Conservation (phyloP, 2,329 filamentous ascomycete genomes). For the Colletotrichum acutatum region DNA sequence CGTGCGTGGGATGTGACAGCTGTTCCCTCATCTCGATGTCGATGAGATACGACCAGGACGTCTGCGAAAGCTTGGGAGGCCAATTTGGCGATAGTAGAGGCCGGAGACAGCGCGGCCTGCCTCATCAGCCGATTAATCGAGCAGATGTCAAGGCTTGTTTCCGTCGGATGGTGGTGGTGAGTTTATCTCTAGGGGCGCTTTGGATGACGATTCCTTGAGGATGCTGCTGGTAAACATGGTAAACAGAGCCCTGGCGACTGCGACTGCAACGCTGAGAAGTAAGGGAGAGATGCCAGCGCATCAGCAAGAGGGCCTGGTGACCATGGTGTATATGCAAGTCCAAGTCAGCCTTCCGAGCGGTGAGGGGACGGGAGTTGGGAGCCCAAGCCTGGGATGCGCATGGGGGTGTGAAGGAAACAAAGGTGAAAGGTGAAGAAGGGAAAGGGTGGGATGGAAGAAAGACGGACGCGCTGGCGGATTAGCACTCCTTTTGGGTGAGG, state of each 20-base stretch:
- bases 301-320: constrained; percentile 34
- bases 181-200: neutral
- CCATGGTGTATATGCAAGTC: constrained; percentile 35
- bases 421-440: neutral
- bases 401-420: neutral
- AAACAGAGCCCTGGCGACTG: neutral
- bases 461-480: neutral
- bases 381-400: no score
- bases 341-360: constrained; percentile 36
- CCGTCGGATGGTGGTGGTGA: neutral
- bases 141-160: neutral
- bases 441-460: neutral
- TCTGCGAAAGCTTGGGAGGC: neutral
- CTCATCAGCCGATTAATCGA: constrained; percentile 10
- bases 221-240: neutral
- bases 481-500: neutral
- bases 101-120: neutral
- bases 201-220: constrained; percentile 12
- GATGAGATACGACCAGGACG: neutral
- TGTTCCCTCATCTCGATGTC: constrained; percentile 29
- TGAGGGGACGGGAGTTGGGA: constrained; percentile 23
- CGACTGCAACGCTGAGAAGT: constrained; percentile 20
- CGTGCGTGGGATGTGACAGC: neutral
- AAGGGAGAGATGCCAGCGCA: constrained; percentile 34
- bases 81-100: neutral